These are phyloP conservation scores for Cryptococcus wingfieldii DNA, from an alignment of 1,284 basidiomycete genomes.

Conservation along the genomic window DNA sequence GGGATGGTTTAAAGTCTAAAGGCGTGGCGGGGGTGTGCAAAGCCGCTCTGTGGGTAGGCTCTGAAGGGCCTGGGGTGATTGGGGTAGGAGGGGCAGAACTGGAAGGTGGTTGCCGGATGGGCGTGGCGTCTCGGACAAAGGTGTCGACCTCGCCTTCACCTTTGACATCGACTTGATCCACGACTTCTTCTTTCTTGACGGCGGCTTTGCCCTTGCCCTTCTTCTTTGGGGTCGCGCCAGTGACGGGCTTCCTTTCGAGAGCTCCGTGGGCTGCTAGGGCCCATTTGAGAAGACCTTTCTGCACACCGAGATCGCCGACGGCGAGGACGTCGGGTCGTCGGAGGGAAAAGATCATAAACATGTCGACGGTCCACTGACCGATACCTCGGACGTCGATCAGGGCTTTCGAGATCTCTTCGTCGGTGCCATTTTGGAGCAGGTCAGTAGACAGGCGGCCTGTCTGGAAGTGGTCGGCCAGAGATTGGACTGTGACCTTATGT, in stretches of 20 bases:
- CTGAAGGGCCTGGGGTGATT: slow-evolving; percentile 13
- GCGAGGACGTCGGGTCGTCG: slow-evolving; percentile 76
- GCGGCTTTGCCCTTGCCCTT: slow-evolving; percentile 42
- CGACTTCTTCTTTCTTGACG: slow-evolving; percentile 7
- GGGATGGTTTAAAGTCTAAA: not conserved
- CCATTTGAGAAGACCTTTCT: slow-evolving; percentile 73
- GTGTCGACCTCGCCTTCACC: slow-evolving; percentile 29
- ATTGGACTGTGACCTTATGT: slow-evolving; percentile 58
- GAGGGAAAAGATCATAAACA: slow-evolving; percentile 85
- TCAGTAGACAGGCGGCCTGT: slow-evolving; percentile 70
- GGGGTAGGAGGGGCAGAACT: slow-evolving; percentile 22
- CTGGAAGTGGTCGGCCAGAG: slow-evolving; percentile 69
- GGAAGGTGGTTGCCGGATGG: slow-evolving; percentile 6
- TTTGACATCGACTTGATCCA: slow-evolving; percentile 10
- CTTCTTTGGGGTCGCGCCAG: slow-evolving; percentile 51
- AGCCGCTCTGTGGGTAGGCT: slow-evolving; percentile 1
- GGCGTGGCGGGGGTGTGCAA: slow-evolving; percentile 12
- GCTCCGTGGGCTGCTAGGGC: slow-evolving; percentile 60
- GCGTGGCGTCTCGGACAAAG: slow-evolving; percentile 7
- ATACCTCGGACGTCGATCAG: slow-evolving; percentile 75
- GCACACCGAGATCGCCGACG: slow-evolving; percentile 75
- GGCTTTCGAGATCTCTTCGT: slow-evolving; percentile 69
- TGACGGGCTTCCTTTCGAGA: slow-evolving; percentile 18
- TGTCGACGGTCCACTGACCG: slow-evolving; percentile 65
- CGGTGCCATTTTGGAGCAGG: slow-evolving; percentile 64